Evolutionary conservation across 192 early-diverging fungal species (phyloP), one percentile per base, ranked within the genome.

Genomic region (Cladochytrium replicatum): DNA sequence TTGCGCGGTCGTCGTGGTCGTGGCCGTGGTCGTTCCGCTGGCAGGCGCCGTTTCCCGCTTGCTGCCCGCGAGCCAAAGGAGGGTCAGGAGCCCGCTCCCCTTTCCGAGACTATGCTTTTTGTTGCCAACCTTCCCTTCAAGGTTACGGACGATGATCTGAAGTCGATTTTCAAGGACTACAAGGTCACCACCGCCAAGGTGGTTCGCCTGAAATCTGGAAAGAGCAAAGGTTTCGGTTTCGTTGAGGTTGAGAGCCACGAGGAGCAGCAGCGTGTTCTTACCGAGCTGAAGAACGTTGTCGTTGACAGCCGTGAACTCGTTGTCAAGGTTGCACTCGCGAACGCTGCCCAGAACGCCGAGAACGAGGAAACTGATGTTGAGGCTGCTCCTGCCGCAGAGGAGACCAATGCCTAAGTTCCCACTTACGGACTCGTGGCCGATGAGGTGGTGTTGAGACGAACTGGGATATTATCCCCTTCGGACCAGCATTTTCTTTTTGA

Each of bases 161-260:
- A 67, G 43, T 78, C 82, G 29, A 81, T 82, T 60, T 95, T 95
- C 64, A 13, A 37, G 17, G 34, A 37, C n/a, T n/a, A n/a, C n/a
- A 73, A 81, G 47, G 76, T 93, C 43, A 64, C 69, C 4, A 68
- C 67, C 30, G 82, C 88, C 5, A 82, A 82, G 57, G 76, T 98
- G 41, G 88, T 94, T 29, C 69, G 60, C 55, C 58, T 66, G 52
- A 69, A 58, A 56, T 73, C 63, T 47, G 85, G 83, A 23, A 78
- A 85, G 41, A 79, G 80, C 65, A 92, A 91, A 74, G 93, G 93
- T 46, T 99, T 86, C 67, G 95, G 92, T 17, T 99, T 99, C 67
- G 86, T 93, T 21, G 88, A 89, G 55, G 73, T 91, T 45, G 72
- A 65, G 19, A 66, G 71, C 56, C 75, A 87, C 46, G 82, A 57